A percentile compares a stretch with the other conserved stretches of the same genome.
These are phyloP conservation scores for Fusarium equiseti DNA, from an alignment of 2,329 filamentous ascomycete species.

Conservation along the genomic window DNA sequence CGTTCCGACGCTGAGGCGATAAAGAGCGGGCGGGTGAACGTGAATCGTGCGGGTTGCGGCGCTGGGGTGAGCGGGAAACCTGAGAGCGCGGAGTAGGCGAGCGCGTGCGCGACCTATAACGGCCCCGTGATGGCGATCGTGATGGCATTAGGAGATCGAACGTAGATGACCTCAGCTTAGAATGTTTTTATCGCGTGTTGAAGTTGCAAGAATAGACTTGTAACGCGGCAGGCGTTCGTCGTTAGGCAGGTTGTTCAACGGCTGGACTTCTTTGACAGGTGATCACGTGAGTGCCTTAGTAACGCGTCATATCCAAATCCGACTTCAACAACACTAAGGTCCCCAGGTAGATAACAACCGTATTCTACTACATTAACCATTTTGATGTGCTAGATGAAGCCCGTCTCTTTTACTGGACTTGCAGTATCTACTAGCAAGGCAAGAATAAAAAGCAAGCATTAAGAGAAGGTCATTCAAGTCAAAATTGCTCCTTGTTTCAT, in stretches of 20 bases:
- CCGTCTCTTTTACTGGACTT: neutral
- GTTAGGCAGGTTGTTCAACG: slow-evolving; percentile 7
- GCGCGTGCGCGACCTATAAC: slow-evolving; percentile 51
- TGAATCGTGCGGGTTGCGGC: slow-evolving; percentile 51
- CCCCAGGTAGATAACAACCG: too few relatives aligned
- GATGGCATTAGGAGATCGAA: slow-evolving; percentile 45
- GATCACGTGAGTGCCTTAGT: slow-evolving; percentile 27
- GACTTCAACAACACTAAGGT: neutral
- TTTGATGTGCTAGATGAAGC: neutral
- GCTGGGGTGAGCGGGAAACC: slow-evolving; percentile 50
- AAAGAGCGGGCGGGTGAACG: slow-evolving; percentile 51
- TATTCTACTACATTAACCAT: neutral
- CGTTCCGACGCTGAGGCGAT: slow-evolving; percentile 52
- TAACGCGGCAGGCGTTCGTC: slow-evolving; percentile 18
- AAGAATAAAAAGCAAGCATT: neutral
- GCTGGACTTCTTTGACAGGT: slow-evolving; percentile 32
- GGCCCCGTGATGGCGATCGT: slow-evolving; percentile 51
- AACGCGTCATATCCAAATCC: slow-evolving; percentile 11
- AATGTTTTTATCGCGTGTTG: slow-evolving; percentile 21
- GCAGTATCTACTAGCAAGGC: neutral
- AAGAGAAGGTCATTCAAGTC: neutral
- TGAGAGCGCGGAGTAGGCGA: slow-evolving; percentile 53
- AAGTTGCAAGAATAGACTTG: slow-evolving; percentile 12
- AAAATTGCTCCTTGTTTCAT: neutral
- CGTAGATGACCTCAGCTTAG: neutral